phyloP scores from a whole-genome alignment of 2,329 filamentous ascomycete species.

The Thielaviopsis musarum region DNA sequence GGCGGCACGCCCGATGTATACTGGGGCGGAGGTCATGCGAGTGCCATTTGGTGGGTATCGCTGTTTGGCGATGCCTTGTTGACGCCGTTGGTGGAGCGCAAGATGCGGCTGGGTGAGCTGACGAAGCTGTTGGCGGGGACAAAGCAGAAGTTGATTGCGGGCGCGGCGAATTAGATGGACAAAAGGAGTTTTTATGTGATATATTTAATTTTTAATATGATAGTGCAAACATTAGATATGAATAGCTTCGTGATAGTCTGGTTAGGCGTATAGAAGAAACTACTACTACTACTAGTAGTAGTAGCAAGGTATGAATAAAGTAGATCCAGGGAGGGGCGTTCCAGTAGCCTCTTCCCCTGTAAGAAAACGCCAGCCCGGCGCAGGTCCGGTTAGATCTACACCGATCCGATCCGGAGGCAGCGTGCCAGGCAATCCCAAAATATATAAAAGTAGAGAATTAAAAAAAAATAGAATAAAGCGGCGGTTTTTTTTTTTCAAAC shows the following conservation, averaged over 20 bases:
- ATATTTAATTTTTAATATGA: background rate
- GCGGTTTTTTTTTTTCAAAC: background rate
- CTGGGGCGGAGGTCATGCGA: conserved; percentile 21
- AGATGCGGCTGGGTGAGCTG: conserved; percentile 6
- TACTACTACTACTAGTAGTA: too few relatives aligned
- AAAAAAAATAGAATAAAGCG: background rate
- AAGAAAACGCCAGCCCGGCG: background rate
- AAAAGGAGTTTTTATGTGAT: too few relatives aligned
- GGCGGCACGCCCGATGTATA: conserved; percentile 21
- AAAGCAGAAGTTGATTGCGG: background rate
- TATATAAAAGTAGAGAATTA: background rate
- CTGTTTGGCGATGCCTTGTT: conserved; percentile 18
- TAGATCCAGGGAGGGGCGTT: background rate
- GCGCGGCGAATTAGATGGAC: background rate
- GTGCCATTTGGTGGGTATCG: conserved; percentile 17
- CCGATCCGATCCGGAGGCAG: background rate
- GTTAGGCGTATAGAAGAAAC: background rate
- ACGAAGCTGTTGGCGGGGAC: background rate
- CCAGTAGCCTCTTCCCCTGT: background rate
- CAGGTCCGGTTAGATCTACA: too few relatives aligned
- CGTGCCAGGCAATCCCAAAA: background rate
- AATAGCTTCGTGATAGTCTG: background rate
- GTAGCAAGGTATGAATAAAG: background rate
- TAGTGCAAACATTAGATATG: background rate
- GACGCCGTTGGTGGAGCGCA: conserved; percentile 18